A percentile compares a stretch with the other conserved stretches of the same genome.
Conservation (phyloP, 2,329 filamentous ascomycete genomes). For the Cladosporium sp. region DNA sequence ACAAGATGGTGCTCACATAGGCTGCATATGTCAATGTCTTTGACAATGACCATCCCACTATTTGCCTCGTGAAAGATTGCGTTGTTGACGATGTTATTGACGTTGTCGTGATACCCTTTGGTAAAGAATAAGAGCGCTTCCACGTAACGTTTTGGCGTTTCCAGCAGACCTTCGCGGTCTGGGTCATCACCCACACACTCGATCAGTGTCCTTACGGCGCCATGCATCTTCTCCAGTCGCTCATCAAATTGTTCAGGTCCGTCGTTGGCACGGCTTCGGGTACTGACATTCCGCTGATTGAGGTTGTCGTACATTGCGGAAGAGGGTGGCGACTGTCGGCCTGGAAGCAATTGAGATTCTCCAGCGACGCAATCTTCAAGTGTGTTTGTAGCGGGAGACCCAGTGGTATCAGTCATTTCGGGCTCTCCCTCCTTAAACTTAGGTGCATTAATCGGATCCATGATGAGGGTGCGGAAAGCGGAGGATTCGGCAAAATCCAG, state of each 20-base stretch:
- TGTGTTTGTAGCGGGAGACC: not conserved
- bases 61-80: slow-evolving; percentile 92
- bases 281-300: not conserved
- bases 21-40: slow-evolving; percentile 88
- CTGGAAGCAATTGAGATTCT: not conserved
- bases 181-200: slow-evolving; percentile 59
- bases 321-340: not conserved
- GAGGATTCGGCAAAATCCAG: no score
- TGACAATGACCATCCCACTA: slow-evolving; percentile 90
- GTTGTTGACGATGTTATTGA: slow-evolving; percentile 78
- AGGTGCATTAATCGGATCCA: no score
- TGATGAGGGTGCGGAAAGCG: no score
- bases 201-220: slow-evolving; percentile 54
- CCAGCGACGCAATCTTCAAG: not conserved
- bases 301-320: not conserved
- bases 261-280: slow-evolving; percentile 2
- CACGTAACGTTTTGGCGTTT: slow-evolving; percentile 74
- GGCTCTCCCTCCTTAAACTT: no score
- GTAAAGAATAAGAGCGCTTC: slow-evolving; percentile 90
- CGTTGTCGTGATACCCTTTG: slow-evolving; percentile 86
- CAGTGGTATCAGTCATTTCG: no score
- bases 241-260: slow-evolving; percentile 31
- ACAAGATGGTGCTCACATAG: slow-evolving; percentile 94
- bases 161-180: slow-evolving; percentile 52
- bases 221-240: slow-evolving; percentile 50